These are phyloP conservation scores for Epithele typhae DNA, from an alignment of 768 basidiomycete genomes.

Conservation along the genomic window DNA sequence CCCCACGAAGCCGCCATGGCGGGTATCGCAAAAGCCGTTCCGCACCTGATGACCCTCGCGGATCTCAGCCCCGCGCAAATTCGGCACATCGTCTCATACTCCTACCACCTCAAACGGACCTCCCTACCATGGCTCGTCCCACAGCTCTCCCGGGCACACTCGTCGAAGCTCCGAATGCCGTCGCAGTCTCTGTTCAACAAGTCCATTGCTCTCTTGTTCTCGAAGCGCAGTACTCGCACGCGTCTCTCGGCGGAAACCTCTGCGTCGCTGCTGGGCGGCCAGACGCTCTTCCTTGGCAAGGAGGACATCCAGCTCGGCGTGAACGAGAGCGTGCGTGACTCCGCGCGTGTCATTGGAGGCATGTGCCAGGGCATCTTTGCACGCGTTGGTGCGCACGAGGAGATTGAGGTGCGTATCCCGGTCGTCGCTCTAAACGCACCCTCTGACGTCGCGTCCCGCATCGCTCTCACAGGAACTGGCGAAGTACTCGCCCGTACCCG, in stretches of 20 bases:
- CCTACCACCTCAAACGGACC: constrained; percentile 57
- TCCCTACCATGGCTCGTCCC: constrained; percentile 69
- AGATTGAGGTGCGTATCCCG: constrained; percentile 70
- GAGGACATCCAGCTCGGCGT: constrained; percentile 96
- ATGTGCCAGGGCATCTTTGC: constrained; percentile 99
- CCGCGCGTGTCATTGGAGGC: constrained; percentile 82
- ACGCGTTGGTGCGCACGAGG: constrained; percentile 86
- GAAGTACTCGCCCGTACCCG: constrained; percentile 85
- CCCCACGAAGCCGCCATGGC: neutral
- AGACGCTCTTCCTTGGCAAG: constrained; percentile 82
- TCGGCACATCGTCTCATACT: constrained; percentile 54
- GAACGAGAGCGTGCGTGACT: constrained; percentile 84
- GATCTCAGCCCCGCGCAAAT: constrained; percentile 82
- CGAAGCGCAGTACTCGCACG: constrained; percentile 91
- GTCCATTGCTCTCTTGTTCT: constrained; percentile 85
- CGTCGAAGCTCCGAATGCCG: constrained; percentile 46
- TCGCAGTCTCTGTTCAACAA: constrained; percentile 77
- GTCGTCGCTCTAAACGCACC: neutral
- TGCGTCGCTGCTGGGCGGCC: constrained; percentile 74
- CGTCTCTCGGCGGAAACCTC: constrained; percentile 86
- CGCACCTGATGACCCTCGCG: constrained; percentile 84
- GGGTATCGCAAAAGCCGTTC: constrained; percentile 26
- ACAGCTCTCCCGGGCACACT: constrained; percentile 31
- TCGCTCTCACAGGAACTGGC: constrained; percentile 75
- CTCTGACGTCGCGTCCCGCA: neutral